phyloP scores from a whole-genome alignment of 2,329 filamentous ascomycete genomes.

The Ceratocystis lukuohia region DNA sequence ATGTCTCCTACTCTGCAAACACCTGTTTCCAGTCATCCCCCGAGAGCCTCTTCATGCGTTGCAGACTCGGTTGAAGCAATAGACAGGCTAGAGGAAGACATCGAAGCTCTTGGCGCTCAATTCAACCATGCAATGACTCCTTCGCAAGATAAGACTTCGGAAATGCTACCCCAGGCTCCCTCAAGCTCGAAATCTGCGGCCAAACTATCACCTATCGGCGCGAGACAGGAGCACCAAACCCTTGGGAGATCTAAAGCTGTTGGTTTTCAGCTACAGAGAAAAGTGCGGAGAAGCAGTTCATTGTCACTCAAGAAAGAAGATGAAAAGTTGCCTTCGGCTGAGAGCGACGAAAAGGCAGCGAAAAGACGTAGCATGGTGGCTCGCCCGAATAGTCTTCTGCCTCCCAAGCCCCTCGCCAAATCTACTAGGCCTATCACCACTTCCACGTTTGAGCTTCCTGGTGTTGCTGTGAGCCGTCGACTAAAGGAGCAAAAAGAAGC shows the following conservation, averaged over 20 bases:
- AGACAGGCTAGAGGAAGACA: slow-evolving; percentile 47
- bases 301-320: slow-evolving; percentile 28
- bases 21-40: slow-evolving; percentile 20
- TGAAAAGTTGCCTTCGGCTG: slow-evolving; percentile 20
- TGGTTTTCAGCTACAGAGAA: slow-evolving; percentile 26
- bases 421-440: slow-evolving; percentile 42
- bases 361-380: slow-evolving; percentile 22
- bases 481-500: slow-evolving; percentile 47
- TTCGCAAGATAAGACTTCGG: not conserved
- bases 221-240: slow-evolving; percentile 23
- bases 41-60: slow-evolving; percentile 35
- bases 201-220: not conserved
- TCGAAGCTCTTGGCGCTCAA: slow-evolving; percentile 37
- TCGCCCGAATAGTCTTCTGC: slow-evolving; percentile 32
- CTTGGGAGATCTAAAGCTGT: slow-evolving; percentile 33
- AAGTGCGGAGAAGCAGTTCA: slow-evolving; percentile 32
- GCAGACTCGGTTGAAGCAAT: slow-evolving; percentile 52
- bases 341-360: slow-evolving; percentile 23
- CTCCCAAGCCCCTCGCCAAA: slow-evolving; percentile 35
- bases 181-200: not conserved
- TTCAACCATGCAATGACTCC: slow-evolving; percentile 21
- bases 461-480: slow-evolving; percentile 45
- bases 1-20: not conserved
- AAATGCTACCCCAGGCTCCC: not conserved
- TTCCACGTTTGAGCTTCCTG: slow-evolving; percentile 48